Evolutionary conservation across 2,329 filamentous ascomycete species (phyloP).

Genomic region (Aureobasidium sp.): DNA sequence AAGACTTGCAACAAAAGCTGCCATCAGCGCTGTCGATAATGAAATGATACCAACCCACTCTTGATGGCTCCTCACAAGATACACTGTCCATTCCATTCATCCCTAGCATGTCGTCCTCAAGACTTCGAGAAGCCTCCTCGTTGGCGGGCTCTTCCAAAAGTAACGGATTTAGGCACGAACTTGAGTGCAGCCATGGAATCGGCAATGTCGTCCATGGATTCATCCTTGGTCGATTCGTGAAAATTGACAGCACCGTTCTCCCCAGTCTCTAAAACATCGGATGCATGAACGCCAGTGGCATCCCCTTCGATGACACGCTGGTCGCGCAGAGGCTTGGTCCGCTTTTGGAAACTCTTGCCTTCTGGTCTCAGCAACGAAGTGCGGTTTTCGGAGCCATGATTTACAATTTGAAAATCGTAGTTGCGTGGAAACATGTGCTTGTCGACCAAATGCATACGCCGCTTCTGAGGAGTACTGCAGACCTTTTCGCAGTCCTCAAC

Average conservation of each 20-base stretch:
- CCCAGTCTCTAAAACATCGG: not conserved
- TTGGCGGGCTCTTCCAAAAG: conserved; percentile 55
- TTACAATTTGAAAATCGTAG: conserved; percentile 82
- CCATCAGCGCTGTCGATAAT: not conserved
- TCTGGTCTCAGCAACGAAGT: conserved; percentile 67
- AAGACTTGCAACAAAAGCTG: not conserved
- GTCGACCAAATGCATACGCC: conserved; percentile 82
- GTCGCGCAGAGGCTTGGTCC: not conserved
- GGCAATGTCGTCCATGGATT: conserved; percentile 52
- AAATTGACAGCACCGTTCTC: not conserved
- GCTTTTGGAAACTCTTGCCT: not conserved
- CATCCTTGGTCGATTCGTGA: not conserved
- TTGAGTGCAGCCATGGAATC: conserved; percentile 64
- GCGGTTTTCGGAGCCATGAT: conserved; percentile 81
- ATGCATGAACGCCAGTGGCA: not conserved
- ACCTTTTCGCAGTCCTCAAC: conserved; percentile 80
- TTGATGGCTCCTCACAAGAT: not conserved
- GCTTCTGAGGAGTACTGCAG: conserved; percentile 76
- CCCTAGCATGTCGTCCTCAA: conserved; percentile 23
- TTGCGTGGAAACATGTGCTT: conserved; percentile 85
- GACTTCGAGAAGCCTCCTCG: conserved; percentile 48
- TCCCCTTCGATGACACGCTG: not conserved
- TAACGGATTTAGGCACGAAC: conserved; percentile 62
- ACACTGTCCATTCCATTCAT: not conserved
- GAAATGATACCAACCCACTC: not conserved